These are phyloP conservation scores for Hibiscus syriacus DNA, from an alignment of 345 rosid genomes.

Conservation along the genomic window DNA sequence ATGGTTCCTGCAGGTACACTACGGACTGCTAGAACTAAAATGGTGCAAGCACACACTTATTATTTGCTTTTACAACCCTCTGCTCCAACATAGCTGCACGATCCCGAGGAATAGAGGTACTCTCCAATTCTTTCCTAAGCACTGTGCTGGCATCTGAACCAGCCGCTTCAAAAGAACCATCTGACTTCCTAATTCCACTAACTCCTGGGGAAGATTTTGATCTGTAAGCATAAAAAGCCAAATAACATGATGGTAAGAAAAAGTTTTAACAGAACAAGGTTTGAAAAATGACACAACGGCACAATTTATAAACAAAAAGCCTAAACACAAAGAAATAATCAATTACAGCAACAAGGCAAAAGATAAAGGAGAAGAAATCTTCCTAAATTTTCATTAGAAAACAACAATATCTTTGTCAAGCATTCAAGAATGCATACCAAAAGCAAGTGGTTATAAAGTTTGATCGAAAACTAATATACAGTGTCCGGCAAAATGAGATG, in stretches of 20 bases:
- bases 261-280: neutral
- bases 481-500: neutral
- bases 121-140: constrained; percentile 55
- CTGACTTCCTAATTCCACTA: constrained; percentile 55
- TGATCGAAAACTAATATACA: neutral
- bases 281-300: neutral
- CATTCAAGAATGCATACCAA: neutral
- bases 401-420: neutral
- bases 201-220: constrained; percentile 58
- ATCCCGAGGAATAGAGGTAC: constrained; percentile 46
- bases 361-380: neutral
- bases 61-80: constrained; percentile 55
- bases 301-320: neutral
- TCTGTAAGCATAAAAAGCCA: constrained; percentile 31
- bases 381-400: neutral
- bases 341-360: neutral
- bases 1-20: neutral
- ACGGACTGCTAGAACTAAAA: constrained; percentile 7
- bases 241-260: constrained; percentile 3
- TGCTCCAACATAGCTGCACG: constrained; percentile 42
- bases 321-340: neutral
- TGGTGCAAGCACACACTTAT: constrained; percentile 43
- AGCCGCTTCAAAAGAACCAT: constrained; percentile 49
- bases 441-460: neutral
- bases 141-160: constrained; percentile 51